Evolutionary conservation across 495 filamentous ascomycete species (phyloP), one percentile per base, ranked within the genome.

Genomic region (Lasiosphaeriaceae sp.): DNA sequence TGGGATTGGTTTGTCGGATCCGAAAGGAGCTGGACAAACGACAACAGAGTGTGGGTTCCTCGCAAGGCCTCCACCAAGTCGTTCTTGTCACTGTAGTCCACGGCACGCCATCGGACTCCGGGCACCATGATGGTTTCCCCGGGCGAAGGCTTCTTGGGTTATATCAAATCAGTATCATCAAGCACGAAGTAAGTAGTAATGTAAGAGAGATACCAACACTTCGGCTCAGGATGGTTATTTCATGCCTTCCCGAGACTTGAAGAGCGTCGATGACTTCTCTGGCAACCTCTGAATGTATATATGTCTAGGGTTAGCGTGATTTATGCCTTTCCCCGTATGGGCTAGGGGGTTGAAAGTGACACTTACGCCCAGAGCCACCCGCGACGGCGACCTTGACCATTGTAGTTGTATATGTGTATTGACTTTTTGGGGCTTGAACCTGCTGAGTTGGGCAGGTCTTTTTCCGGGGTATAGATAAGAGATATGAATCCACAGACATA

Each of bases 321-420:
- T 1, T 9, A 21, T 44, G 5, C 17, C 35, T 19, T 48, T 37
- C n/a, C n/a, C n/a, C n/a, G n/a, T n/a, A n/a, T n/a, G n/a, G n/a
- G n/a, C n/a, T n/a, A n/a, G n/a, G 1, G 12, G 26, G 24, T 41
- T 51, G 54, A n/a, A n/a, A 49, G 11, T 37, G n/a, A 19, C 11
- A 71, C 76, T 3, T 69, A 82, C 82, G 58, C 9, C 81, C 75
- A 21, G 78, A 73, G 55, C 76, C 80, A 41, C 81, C 83, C 12
- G 80, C 82, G 17, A 84, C 52, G 7, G 75, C 79, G 46, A 86
- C 73, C 23, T 79, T 82, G 55, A 81, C 81, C 82, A 83, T 84
- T 31, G 17, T 47, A 31, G 26, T 4, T 9, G 26, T 9, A n/a
- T n/a, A n/a, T n/a, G n/a, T 31, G 26, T 31, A 9, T 4, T 31